A percentile compares a stretch with the other conserved stretches of the same genome.
phyloP scores from a whole-genome alignment of 495 filamentous ascomycete species.

The Neurospora sublineolata region DNA sequence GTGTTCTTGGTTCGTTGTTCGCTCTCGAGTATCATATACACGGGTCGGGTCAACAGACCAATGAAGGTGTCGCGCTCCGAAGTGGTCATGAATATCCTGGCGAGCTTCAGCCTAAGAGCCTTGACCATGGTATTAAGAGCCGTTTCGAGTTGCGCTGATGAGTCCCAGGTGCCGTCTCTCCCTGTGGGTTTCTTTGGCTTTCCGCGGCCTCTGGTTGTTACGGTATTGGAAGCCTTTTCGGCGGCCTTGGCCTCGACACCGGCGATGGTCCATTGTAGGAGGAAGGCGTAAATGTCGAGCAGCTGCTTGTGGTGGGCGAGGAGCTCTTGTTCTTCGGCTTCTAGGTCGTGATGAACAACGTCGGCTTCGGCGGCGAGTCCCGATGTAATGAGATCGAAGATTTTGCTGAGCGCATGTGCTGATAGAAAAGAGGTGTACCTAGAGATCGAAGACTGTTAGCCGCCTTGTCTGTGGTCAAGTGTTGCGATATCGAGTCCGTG shows the following conservation, averaged over 20 bases:
- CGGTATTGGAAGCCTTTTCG: slow-evolving; percentile 67
- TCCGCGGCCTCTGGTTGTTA: slow-evolving; percentile 57
- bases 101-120: slow-evolving; percentile 82
- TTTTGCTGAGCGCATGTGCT: slow-evolving; percentile 72
- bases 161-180: slow-evolving; percentile 80
- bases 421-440: slow-evolving; percentile 80
- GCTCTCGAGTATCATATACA: slow-evolving; percentile 87
- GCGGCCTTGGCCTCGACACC: slow-evolving; percentile 87
- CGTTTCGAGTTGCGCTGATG: slow-evolving; percentile 70
- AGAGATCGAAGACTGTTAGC: slow-evolving; percentile 5
- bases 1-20: slow-evolving; percentile 88
- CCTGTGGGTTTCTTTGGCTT: slow-evolving; percentile 56
- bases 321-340: slow-evolving; percentile 80
- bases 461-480: background rate
- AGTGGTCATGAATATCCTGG: slow-evolving; percentile 86
- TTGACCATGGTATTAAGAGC: slow-evolving; percentile 93
- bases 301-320: slow-evolving; percentile 77
- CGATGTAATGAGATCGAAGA: slow-evolving; percentile 85
- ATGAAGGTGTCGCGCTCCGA: slow-evolving; percentile 96
- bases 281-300: slow-evolving; percentile 88
- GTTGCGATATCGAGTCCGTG: background rate
- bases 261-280: slow-evolving; percentile 88
- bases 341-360: slow-evolving; percentile 70
- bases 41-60: slow-evolving; percentile 80
- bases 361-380: slow-evolving; percentile 91